These are phyloP conservation scores for Trichoderma harzianum DNA, from an alignment of 2,329 filamentous ascomycete genomes.

Conservation along the genomic window DNA sequence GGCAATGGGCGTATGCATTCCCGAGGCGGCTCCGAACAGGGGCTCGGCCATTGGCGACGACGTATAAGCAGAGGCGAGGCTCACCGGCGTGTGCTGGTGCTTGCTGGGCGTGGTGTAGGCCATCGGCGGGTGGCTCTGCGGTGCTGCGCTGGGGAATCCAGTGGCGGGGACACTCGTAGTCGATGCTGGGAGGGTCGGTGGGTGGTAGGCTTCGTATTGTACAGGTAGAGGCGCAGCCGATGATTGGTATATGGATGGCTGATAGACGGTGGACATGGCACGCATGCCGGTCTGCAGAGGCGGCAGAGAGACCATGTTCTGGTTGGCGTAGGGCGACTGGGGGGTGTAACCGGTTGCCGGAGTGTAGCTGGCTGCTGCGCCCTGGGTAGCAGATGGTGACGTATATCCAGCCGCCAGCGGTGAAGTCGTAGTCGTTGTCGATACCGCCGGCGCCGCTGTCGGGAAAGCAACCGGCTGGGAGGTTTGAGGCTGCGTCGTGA, in stretches of 20 bases:
- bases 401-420: not conserved
- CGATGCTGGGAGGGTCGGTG: slow-evolving; percentile 27
- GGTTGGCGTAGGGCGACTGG: slow-evolving; percentile 36
- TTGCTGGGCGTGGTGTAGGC: slow-evolving; percentile 52
- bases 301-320: slow-evolving; percentile 53
- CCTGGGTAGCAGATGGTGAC: not conserved
- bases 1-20: slow-evolving; percentile 53
- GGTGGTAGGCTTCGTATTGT: slow-evolving; percentile 16
- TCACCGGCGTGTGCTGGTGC: slow-evolving; percentile 26
- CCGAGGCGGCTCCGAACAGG: slow-evolving; percentile 47
- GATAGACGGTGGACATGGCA: slow-evolving; percentile 75
- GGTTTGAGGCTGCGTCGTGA: slow-evolving; percentile 42
- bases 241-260: slow-evolving; percentile 33
- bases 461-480: slow-evolving; percentile 31
- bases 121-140: slow-evolving; percentile 23
- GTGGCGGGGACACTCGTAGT: slow-evolving; percentile 25
- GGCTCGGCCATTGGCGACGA: slow-evolving; percentile 70
- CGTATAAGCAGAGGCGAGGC: slow-evolving; percentile 37
- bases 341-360: slow-evolving; percentile 36
- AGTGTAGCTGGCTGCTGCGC: not conserved
- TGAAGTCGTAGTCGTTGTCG: not conserved
- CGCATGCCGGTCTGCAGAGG: slow-evolving; percentile 59
- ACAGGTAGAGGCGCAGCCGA: not conserved
- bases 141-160: slow-evolving; percentile 24
- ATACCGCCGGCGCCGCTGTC: not conserved